phyloP scores from a whole-genome alignment of 164 flowering plant genomes.

The Echeveria elegans region DNA sequence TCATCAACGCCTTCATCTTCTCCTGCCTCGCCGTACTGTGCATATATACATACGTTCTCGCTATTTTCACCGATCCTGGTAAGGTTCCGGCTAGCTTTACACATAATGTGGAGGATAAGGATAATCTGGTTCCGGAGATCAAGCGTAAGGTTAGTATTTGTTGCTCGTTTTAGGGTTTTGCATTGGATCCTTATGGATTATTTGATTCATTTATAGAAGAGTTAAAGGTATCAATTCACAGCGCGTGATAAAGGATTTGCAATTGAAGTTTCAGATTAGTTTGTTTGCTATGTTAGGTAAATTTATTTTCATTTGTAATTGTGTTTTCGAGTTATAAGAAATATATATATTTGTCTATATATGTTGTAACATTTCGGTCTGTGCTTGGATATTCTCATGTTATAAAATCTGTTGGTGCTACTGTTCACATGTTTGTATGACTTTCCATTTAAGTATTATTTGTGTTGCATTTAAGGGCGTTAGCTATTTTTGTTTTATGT shows the following conservation, averaged over 20 bases:
- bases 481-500: background rate
- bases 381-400: background rate
- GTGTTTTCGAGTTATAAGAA: too few relatives aligned
- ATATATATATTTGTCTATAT: too few relatives aligned
- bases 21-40: constrained; percentile 49
- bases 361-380: background rate
- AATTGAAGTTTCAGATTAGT: background rate
- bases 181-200: background rate
- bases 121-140: constrained; percentile 73
- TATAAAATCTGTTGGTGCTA: background rate
- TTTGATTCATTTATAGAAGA: background rate
- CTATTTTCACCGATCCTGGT: constrained; percentile 74
- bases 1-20: constrained; percentile 59
- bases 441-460: background rate
- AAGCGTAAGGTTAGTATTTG: constrained; percentile 67
- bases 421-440: background rate
- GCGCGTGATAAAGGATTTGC: background rate
- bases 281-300: background rate
- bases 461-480: background rate
- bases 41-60: constrained; percentile 36
- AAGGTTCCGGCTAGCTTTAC: constrained; percentile 49
- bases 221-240: background rate
- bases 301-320: too few relatives aligned
- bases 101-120: constrained; percentile 78
- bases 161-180: background rate